A percentile compares a stretch with the other conserved stretches of the same genome.
These are phyloP conservation scores for Phyllosticta citrichinensis DNA, from an alignment of 2,329 filamentous ascomycete species.

Conservation along the genomic window DNA sequence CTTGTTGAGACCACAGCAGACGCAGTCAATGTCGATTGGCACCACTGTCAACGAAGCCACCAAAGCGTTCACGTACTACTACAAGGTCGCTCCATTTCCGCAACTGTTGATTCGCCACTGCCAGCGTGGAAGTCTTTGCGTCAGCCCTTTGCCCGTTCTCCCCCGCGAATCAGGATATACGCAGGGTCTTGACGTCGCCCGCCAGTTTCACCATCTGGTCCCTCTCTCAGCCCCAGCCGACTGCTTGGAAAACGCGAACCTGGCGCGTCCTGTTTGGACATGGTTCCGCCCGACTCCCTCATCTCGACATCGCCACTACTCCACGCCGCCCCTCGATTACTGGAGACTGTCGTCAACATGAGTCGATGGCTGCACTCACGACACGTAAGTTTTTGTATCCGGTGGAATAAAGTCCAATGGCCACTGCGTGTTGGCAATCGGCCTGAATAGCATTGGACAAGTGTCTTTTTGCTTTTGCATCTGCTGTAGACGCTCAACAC, in stretches of 20 bases:
- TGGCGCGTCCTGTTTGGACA: not conserved
- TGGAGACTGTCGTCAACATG: not conserved
- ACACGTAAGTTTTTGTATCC: not conserved
- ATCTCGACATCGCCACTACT: not conserved
- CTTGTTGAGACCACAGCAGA: not conserved
- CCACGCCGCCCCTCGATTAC: too few species aligned
- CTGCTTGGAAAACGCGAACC: not conserved
- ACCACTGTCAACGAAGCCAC: too few species aligned
- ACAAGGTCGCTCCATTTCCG: not conserved
- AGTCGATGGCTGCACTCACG: not conserved
- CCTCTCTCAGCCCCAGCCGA: not conserved
- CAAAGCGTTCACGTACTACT: not conserved
- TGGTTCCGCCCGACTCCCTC: too few species aligned
- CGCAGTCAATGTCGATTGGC: too few species aligned
- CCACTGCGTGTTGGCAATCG: not conserved
- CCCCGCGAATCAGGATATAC: not conserved
- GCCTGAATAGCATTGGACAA: not conserved
- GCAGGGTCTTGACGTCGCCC: not conserved
- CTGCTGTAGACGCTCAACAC: not conserved
- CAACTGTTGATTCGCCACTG: not conserved
- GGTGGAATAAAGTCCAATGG: not conserved
- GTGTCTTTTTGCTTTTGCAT: not conserved
- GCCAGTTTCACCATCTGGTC: not conserved
- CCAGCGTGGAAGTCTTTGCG: not conserved
- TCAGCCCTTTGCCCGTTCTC: not conserved